These are phyloP conservation scores for Mycosphaerella sp. DNA, from an alignment of 2,329 filamentous ascomycete genomes.

Conservation along the genomic window DNA sequence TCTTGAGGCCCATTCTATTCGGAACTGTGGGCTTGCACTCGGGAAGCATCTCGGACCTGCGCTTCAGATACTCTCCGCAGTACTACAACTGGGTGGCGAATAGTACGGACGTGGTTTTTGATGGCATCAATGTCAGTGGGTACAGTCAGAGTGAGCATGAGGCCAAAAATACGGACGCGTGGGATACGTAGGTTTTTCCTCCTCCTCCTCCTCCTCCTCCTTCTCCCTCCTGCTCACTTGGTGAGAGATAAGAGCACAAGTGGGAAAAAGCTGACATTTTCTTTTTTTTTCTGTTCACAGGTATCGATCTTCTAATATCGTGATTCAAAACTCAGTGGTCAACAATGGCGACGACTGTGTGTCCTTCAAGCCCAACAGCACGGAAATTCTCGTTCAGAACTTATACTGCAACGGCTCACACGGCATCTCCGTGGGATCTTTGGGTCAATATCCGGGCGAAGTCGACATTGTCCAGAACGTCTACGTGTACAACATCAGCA, in stretches of 20 bases:
- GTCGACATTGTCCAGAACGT: constrained; percentile 63
- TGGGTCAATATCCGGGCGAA: constrained; percentile 59
- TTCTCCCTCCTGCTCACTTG: neutral
- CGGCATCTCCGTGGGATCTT: constrained; percentile 64
- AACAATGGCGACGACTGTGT: constrained; percentile 66
- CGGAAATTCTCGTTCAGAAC: constrained; percentile 61
- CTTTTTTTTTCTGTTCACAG: neutral
- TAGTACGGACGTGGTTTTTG: constrained; percentile 57
- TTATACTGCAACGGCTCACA: constrained; percentile 63
- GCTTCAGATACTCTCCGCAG: constrained; percentile 54
- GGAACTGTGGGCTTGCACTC: constrained; percentile 52
- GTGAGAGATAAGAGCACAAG: neutral
- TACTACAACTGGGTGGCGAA: constrained; percentile 63
- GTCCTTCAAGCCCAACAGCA: constrained; percentile 68
- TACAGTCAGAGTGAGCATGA: constrained; percentile 46
- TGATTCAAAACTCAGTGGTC: constrained; percentile 60
- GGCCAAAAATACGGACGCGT: constrained; percentile 54
- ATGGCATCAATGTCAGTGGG: constrained; percentile 55
- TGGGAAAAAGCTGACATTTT: neutral
- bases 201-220: neutral
- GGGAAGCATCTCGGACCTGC: constrained; percentile 54
- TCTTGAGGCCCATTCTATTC: constrained; percentile 54
- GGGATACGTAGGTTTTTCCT: constrained; percentile 38
- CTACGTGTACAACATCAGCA: constrained; percentile 40
- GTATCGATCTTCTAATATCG: constrained; percentile 33